phyloP scores from a whole-genome alignment of 306 rosid species.

The Quercus bicolor region DNA sequence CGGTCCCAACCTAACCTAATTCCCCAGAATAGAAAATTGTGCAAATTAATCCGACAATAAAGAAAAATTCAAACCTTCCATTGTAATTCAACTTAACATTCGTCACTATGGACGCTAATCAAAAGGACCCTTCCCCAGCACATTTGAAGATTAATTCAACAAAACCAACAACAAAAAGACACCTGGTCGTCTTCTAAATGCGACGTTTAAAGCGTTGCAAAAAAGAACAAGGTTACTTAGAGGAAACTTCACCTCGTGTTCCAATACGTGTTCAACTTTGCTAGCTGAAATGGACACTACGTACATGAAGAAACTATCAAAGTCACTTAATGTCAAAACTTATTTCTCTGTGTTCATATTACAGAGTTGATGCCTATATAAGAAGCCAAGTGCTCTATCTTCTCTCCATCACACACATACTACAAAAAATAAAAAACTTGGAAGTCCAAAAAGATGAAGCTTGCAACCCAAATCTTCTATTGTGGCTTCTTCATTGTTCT shows the following conservation, averaged over 20 bases:
- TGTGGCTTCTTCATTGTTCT: slow-evolving; percentile 29
- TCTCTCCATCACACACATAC: background rate
- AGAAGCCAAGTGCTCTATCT: background rate
- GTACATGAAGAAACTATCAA: background rate
- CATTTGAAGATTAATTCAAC: background rate
- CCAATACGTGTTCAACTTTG: background rate
- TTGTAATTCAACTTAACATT: too few species aligned
- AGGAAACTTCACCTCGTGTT: background rate
- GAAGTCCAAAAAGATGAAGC: slow-evolving; percentile 25
- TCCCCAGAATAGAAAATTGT: too few species aligned
- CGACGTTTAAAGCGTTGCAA: background rate
- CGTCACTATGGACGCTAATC: too few species aligned
- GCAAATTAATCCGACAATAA: too few species aligned
- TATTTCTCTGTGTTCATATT: background rate
- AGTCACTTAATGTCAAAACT: background rate
- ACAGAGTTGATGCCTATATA: background rate
- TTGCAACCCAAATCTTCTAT: slow-evolving; percentile 9
- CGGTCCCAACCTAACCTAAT: too few species aligned
- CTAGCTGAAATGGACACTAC: background rate
- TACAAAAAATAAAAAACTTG: background rate
- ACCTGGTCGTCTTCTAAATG: background rate
- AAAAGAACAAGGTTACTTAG: background rate
- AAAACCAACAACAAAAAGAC: background rate
- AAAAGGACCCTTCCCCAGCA: background rate
- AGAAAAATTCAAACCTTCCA: too few species aligned